phyloP scores from a whole-genome alignment of 164 flowering plant species.

The Magnolia kwangsiensis region DNA sequence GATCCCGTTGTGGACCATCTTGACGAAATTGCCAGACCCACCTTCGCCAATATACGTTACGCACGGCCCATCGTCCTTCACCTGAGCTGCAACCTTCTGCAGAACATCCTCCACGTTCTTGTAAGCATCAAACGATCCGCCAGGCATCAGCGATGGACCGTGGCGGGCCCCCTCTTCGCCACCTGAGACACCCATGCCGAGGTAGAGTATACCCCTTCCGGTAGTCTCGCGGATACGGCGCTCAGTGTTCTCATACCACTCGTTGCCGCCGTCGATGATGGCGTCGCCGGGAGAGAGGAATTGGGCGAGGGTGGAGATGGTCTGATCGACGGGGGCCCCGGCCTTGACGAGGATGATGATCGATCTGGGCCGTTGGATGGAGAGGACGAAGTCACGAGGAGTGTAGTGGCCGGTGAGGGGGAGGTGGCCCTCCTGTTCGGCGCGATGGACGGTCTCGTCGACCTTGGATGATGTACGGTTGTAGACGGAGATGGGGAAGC shows the following conservation, averaged over 20 bases:
- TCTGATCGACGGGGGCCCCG: slow-evolving; percentile 45
- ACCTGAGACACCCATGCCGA: slow-evolving; percentile 49
- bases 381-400: slow-evolving; percentile 36
- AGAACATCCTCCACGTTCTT: slow-evolving; percentile 28
- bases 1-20: slow-evolving; percentile 49
- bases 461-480: slow-evolving; percentile 44
- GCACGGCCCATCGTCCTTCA: slow-evolving; percentile 50
- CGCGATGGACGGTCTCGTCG: slow-evolving; percentile 42
- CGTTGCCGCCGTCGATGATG: slow-evolving; percentile 44
- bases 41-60: slow-evolving; percentile 45
- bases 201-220: slow-evolving; percentile 23
- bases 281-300: slow-evolving; percentile 38
- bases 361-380: slow-evolving; percentile 36
- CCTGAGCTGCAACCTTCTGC: slow-evolving; percentile 48
- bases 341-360: slow-evolving; percentile 50
- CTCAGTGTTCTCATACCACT: slow-evolving; percentile 46
- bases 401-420: slow-evolving; percentile 33
- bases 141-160: slow-evolving; percentile 56
- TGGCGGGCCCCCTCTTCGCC: slow-evolving; percentile 46
- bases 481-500: slow-evolving; percentile 50
- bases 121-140: slow-evolving; percentile 46
- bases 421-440: slow-evolving; percentile 31
- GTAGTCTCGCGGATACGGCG: slow-evolving; percentile 25
- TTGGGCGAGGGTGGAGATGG: slow-evolving; percentile 33
- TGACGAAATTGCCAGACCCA: slow-evolving; percentile 44